A percentile compares a stretch with the other conserved stretches of the same genome.
Conservation (phyloP, 2,329 filamentous ascomycete genomes). For the Phyllosticta citribraziliensis region DNA sequence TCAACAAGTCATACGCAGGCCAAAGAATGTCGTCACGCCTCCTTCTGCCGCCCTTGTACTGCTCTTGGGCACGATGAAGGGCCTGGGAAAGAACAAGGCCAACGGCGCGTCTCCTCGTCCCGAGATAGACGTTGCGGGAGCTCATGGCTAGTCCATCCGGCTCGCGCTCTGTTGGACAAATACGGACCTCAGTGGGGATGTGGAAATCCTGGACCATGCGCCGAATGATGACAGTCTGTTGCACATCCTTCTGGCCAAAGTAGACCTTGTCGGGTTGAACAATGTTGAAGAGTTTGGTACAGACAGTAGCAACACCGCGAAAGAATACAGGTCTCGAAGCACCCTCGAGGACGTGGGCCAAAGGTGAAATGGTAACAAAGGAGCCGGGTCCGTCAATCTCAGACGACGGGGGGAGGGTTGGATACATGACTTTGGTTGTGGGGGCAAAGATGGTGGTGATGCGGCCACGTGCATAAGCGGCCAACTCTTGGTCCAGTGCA, state of each 20-base stretch:
- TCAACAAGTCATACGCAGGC: slow-evolving; percentile 54
- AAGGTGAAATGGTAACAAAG: slow-evolving; percentile 84
- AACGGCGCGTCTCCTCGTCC: slow-evolving; percentile 58
- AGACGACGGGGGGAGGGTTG: slow-evolving; percentile 63
- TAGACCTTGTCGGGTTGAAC: slow-evolving; percentile 70
- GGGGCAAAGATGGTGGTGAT: slow-evolving; percentile 82
- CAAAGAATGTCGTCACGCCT: slow-evolving; percentile 59
- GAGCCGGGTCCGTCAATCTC: slow-evolving; percentile 68
- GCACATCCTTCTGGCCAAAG: slow-evolving; percentile 96
- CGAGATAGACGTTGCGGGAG: slow-evolving; percentile 89
- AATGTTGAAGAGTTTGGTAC: slow-evolving; percentile 87
- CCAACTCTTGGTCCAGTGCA: slow-evolving; percentile 61
- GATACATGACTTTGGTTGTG: slow-evolving; percentile 76
- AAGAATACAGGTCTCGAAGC: slow-evolving; percentile 87
- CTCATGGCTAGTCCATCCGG: slow-evolving; percentile 79
- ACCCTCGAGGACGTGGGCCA: slow-evolving; percentile 75
- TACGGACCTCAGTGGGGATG: slow-evolving; percentile 61
- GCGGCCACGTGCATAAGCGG: slow-evolving; percentile 41
- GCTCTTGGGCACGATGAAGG: slow-evolving; percentile 58
- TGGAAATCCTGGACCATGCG: slow-evolving; percentile 83
- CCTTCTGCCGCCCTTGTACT: slow-evolving; percentile 47
- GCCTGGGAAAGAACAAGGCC: slow-evolving; percentile 64
- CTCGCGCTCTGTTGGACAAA: slow-evolving; percentile 68
- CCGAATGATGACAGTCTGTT: slow-evolving; percentile 85
- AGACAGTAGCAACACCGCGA: slow-evolving; percentile 88